Conservation (phyloP, 192 early-diverging fungal genomes). For the Phycomyces nitens region DNA sequence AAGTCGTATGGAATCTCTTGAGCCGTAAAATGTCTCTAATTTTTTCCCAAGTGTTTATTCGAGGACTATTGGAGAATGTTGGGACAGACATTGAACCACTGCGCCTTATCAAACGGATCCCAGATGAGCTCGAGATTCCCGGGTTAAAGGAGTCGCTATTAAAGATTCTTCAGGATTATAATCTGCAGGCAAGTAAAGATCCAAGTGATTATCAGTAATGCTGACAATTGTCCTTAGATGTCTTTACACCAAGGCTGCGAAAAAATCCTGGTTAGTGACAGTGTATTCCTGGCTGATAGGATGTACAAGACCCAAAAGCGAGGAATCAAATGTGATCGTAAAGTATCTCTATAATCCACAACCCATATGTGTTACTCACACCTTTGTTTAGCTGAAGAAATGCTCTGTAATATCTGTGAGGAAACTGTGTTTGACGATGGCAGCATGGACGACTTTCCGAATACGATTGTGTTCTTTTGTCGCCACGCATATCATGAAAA, state of each 20-base stretch:
- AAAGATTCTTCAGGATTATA: slow-evolving; percentile 88
- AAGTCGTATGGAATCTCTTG: slow-evolving; percentile 24
- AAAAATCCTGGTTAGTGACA: slow-evolving; percentile 87
- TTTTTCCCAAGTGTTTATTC: slow-evolving; percentile 72
- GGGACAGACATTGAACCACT: slow-evolving; percentile 85
- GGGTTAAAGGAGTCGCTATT: slow-evolving; percentile 79
- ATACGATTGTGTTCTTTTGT: slow-evolving; percentile 86
- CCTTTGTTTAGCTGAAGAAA: slow-evolving; percentile 18
- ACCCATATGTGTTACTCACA: too few relatives aligned
- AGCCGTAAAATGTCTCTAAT: slow-evolving; percentile 1
- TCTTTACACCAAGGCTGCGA: slow-evolving; percentile 88
- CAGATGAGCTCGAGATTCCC: slow-evolving; percentile 73
- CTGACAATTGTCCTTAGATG: slow-evolving; percentile 42
- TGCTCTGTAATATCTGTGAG: slow-evolving; percentile 46
- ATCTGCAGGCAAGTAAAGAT: slow-evolving; percentile 63
- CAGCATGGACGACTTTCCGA: slow-evolving; percentile 24
- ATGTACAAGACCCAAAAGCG: slow-evolving; percentile 66
- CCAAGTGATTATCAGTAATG: background rate
- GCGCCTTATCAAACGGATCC: slow-evolving; percentile 75
- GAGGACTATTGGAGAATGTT: slow-evolving; percentile 86
- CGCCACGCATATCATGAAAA: slow-evolving; percentile 82
- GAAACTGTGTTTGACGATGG: slow-evolving; percentile 41
- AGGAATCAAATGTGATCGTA: slow-evolving; percentile 56
- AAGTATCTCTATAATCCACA: slow-evolving; percentile 14
- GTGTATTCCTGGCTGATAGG: slow-evolving; percentile 70